phyloP scores from a whole-genome alignment of 805 yeast species.

The Starmerella kuoi region DNA sequence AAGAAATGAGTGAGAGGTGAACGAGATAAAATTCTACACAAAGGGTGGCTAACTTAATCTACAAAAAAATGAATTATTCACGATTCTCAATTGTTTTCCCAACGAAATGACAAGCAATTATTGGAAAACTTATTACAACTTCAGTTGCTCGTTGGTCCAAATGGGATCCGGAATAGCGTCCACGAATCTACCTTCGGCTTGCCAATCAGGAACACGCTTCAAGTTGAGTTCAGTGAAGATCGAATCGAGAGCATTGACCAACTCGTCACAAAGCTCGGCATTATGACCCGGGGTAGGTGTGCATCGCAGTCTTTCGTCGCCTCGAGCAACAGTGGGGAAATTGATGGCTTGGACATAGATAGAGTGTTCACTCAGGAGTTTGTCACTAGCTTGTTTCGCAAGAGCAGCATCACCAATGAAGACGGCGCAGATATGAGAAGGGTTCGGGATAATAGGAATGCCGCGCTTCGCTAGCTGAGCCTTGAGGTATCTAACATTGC shows the following conservation, averaged over 20 bases:
- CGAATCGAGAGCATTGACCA: constrained; percentile 66
- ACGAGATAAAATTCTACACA: too few species aligned
- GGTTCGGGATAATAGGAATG: constrained; percentile 93
- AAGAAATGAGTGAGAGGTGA: too few species aligned
- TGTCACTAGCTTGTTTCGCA: constrained; percentile 84
- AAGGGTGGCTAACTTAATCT: too few species aligned
- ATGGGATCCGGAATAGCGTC: constrained; percentile 38
- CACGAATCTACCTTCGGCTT: constrained; percentile 44
- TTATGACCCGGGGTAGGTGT: constrained; percentile 99
- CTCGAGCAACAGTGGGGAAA: constrained; percentile 94
- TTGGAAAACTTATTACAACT: not conserved
- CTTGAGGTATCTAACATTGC: constrained; percentile 76
- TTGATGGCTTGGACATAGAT: constrained; percentile 97
- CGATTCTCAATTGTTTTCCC: too few species aligned
- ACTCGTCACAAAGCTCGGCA: constrained; percentile 57
- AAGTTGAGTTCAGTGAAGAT: constrained; percentile 66
- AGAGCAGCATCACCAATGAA: constrained; percentile 87
- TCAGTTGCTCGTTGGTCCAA: constrained; percentile 79
- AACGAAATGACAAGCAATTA: too few species aligned
- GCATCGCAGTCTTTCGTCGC: constrained; percentile 88
- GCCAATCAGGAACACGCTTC: constrained; percentile 70
- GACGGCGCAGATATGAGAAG: constrained; percentile 93
- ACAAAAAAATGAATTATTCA: too few species aligned
- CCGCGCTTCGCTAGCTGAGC: constrained; percentile 53
- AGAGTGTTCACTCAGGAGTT: constrained; percentile 66